Evolutionary conservation across 106 monocot species (phyloP).

Genomic region (Xerophyta viscosa): DNA sequence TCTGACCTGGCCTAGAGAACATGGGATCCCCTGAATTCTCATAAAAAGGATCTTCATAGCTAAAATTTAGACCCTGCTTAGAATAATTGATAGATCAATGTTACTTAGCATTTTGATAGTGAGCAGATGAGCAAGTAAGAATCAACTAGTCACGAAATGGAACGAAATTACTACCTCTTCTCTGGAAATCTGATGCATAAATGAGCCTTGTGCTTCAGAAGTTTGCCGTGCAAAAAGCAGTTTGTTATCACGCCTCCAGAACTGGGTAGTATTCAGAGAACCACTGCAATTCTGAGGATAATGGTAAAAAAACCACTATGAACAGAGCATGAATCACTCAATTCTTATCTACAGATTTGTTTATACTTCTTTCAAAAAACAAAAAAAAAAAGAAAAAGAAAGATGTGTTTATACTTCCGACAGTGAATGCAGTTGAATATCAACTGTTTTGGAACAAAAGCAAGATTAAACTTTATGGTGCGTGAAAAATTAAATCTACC

Average conservation of each 20-base stretch:
- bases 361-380: too few relatives aligned
- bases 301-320: not conserved
- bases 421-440: too few relatives aligned
- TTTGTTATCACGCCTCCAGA: conserved; percentile 19
- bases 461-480: too few relatives aligned
- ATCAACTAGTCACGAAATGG: not conserved
- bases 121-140: too few relatives aligned
- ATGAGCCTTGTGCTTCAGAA: conserved; percentile 29
- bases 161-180: conserved; percentile 4
- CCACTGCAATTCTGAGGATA: conserved; percentile 43
- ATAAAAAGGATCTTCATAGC: conserved; percentile 3
- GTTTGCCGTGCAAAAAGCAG: conserved; percentile 36
- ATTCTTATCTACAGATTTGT: too few relatives aligned
- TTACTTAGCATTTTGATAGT: too few relatives aligned
- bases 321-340: not conserved
- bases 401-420: too few relatives aligned
- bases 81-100: conserved; percentile 1
- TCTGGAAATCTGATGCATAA: conserved; percentile 23
- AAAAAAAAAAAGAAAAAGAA: too few relatives aligned
- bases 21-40: conserved; percentile 16
- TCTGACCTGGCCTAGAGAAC: conserved; percentile 28
- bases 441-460: too few relatives aligned
- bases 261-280: conserved; percentile 16
- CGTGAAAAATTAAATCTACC: too few relatives aligned
- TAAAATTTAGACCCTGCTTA: conserved; percentile 3